Evolutionary conservation across 2,329 filamentous ascomycete genomes (phyloP).

Genomic region (Clarireedia paspali): DNA sequence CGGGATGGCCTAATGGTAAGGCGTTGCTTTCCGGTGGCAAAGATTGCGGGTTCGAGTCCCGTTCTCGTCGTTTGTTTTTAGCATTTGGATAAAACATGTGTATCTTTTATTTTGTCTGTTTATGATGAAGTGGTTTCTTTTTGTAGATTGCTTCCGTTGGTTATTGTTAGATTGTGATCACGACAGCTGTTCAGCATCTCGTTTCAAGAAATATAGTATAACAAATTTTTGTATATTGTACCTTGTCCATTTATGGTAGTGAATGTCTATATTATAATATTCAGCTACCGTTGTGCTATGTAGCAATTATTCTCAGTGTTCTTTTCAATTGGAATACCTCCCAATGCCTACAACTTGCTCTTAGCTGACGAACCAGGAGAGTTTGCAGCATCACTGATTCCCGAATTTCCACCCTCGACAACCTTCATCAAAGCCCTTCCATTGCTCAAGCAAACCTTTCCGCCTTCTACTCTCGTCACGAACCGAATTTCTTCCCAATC

Average conservation of each 20-base stretch:
- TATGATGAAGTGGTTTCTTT: too few species aligned
- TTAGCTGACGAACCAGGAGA: neutral
- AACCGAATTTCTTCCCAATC: conserved; percentile 82
- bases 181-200: too few species aligned
- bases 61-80: conserved; percentile 12
- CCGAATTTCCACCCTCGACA: conserved; percentile 20
- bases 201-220: too few species aligned
- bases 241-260: too few species aligned
- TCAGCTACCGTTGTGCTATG: too few species aligned
- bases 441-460: conserved; percentile 82
- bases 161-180: too few species aligned
- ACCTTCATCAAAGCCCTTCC: conserved; percentile 63
- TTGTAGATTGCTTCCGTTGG: too few species aligned
- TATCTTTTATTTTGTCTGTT: too few species aligned
- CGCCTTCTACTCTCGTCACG: conserved; percentile 66
- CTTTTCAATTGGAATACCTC: neutral
- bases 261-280: too few species aligned
- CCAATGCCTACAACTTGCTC: conserved; percentile 7
- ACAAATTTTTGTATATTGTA: too few species aligned
- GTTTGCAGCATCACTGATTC: conserved; percentile 14
- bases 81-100: neutral
- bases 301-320: too few species aligned
- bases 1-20: conserved; percentile 21
- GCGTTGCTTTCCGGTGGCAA: conserved; percentile 26
- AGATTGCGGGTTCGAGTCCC: conserved; percentile 25